Evolutionary conservation across 345 rosid species (phyloP), one percentile per base, ranked within the genome.

Genomic region (Eucalyptus fibrosa): DNA sequence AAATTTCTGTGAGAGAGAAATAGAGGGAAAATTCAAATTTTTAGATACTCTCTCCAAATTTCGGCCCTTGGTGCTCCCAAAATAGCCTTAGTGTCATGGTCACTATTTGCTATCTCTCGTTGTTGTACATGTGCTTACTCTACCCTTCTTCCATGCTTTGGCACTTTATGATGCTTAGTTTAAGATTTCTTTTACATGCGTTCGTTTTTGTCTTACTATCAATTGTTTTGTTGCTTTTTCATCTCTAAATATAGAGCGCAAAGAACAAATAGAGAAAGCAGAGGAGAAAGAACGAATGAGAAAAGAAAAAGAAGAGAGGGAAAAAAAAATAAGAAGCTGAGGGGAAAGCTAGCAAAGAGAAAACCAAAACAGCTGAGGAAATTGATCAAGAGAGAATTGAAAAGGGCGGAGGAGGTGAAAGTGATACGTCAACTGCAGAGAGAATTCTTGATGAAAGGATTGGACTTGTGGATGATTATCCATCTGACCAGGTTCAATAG

Each of bases 211-310:
- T n/a, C 3, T 86, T 51, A 10, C 44, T 8, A 51, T 86, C 59
- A 86, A 86, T 56, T 47, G 28, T 51, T 92, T 90, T 69, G 34
- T 37, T 32, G 42, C 42, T 32, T 72, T 32, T 91, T 65, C 69
- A 49, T 49, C 80, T 89, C 34, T 87, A 44, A 69, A 82, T 92
- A 53, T 93, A 98, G 99, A 95, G 40, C 95, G 87, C 83, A 98
- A 97, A 92, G 99, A 97, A 92, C 95, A 91, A 89, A 95, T 98
- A 91, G 99, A 98, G 90, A 96, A 93, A 90, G 94, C 94, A 60
- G 99, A 98, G 93, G 97, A 97, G 93, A 95, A 93, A 92, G 96
- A 94, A 89, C 95, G 95, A 47, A 55, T 93, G 72, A 95, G 93
- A 89, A 96, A 93, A 94, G 99, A 96, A 92, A 95, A 96, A 86